A percentile compares a stretch with the other conserved stretches of the same genome.
phyloP scores from a whole-genome alignment of 148 eudicot genomes.

The Limonium bicolor region DNA sequence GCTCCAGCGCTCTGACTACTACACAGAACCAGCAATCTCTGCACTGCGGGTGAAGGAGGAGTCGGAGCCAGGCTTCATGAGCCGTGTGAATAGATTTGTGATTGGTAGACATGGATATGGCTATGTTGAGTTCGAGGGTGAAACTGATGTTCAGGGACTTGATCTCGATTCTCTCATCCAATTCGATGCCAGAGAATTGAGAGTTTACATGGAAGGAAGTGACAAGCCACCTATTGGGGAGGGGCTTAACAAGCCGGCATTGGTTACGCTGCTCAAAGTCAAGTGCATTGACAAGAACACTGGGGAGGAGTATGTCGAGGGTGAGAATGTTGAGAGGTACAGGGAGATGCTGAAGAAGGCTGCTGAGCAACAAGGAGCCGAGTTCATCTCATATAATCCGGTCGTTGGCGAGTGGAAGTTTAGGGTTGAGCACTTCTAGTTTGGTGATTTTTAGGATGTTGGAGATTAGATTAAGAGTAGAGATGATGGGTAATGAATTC shows the following conservation, averaged over 20 bases:
- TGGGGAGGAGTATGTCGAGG: conserved; percentile 21
- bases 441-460: too few relatives aligned
- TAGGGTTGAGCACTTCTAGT: conserved; percentile 47
- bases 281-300: conserved; percentile 35
- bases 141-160: conserved; percentile 40
- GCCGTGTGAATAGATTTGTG: conserved; percentile 53
- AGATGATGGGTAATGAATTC: too few relatives aligned
- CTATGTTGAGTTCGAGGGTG: conserved; percentile 45
- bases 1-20: conserved; percentile 34
- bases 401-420: conserved; percentile 54
- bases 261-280: conserved; percentile 47
- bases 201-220: conserved; percentile 35
- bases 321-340: conserved; percentile 31
- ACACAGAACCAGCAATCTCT: conserved; percentile 31
- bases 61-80: conserved; percentile 35
- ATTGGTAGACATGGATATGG: conserved; percentile 62
- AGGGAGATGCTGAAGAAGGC: conserved; percentile 34
- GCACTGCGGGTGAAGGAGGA: conserved; percentile 33
- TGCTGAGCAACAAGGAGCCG: conserved; percentile 38
- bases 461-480: too few relatives aligned
- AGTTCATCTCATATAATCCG: conserved; percentile 45
- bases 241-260: conserved; percentile 67
- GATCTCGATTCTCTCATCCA: conserved; percentile 34
- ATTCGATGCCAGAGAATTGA: conserved; percentile 37
- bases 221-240: conserved; percentile 48